phyloP scores from a whole-genome alignment of 192 early-diverging fungal genomes.

The Linnemannia schmuckeri region DNA sequence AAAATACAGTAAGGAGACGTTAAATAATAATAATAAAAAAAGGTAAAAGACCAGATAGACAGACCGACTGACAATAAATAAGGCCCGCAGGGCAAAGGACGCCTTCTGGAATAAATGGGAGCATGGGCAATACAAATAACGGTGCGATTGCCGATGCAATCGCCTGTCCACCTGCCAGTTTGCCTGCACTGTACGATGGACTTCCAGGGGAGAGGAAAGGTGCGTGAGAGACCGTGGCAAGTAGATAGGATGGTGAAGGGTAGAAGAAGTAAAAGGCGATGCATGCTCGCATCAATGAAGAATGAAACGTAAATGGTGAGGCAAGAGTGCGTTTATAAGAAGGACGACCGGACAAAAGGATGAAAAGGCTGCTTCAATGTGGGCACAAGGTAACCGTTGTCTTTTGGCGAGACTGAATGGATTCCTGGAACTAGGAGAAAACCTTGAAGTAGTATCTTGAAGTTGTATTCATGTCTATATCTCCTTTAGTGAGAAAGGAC shows the following conservation, averaged over 20 bases:
- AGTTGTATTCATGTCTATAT: too few species aligned
- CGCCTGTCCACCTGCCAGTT: background rate
- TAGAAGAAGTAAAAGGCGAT: background rate
- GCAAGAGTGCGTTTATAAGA: background rate
- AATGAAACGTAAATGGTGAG: background rate
- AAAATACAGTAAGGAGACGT: background rate
- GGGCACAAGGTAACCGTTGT: too few species aligned
- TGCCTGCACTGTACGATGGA: background rate
- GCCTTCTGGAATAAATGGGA: background rate
- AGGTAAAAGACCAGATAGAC: background rate
- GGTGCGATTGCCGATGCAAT: too few species aligned
- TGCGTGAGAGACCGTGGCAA: background rate
- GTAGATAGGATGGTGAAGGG: background rate
- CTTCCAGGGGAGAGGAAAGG: background rate
- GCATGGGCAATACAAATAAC: background rate
- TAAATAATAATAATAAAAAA: background rate
- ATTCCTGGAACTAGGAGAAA: too few species aligned
- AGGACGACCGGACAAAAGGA: background rate
- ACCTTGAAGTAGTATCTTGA: too few species aligned
- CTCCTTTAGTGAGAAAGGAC: too few species aligned
- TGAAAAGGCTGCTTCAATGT: too few species aligned
- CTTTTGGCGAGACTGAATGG: too few species aligned
- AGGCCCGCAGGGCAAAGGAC: background rate
- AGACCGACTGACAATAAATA: background rate
- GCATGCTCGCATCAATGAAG: background rate